A percentile compares a stretch with the other conserved stretches of the same genome.
These are phyloP conservation scores for Elsinoe ampelina DNA, from an alignment of 2,329 filamentous ascomycete genomes.

Conservation along the genomic window DNA sequence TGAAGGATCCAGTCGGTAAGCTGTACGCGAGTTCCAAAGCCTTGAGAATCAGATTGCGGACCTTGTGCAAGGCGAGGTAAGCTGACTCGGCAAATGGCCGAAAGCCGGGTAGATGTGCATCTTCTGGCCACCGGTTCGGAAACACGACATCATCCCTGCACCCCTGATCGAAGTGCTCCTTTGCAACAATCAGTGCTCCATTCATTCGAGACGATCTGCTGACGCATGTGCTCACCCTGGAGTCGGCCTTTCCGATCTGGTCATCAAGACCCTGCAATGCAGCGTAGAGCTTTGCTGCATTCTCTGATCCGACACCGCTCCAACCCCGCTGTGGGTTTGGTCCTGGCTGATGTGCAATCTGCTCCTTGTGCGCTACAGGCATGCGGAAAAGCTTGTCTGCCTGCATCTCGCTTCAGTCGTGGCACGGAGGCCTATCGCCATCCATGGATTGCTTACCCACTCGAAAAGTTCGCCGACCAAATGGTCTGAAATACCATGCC, in stretches of 20 bases:
- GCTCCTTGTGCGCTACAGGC: slow-evolving; percentile 27
- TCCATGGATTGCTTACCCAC: slow-evolving; percentile 18
- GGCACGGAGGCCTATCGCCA: neutral
- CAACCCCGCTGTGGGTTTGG: slow-evolving; percentile 33
- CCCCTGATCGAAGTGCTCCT: slow-evolving; percentile 39
- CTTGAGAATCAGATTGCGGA: slow-evolving; percentile 24
- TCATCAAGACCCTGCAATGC: slow-evolving; percentile 13
- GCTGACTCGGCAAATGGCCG: slow-evolving; percentile 25
- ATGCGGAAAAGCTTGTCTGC: slow-evolving; percentile 31
- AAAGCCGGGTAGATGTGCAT: slow-evolving; percentile 37
- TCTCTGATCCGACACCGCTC: slow-evolving; percentile 30
- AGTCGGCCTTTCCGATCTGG: slow-evolving; percentile 17
- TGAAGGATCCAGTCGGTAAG: slow-evolving; percentile 15
- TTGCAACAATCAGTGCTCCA: neutral
- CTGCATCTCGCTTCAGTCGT: neutral
- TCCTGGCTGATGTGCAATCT: slow-evolving; percentile 32
- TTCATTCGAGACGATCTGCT: too few relatives aligned
- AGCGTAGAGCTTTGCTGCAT: slow-evolving; percentile 23
- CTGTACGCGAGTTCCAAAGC: slow-evolving; percentile 29
- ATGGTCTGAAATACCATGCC: slow-evolving; percentile 29
- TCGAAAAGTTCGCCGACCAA: slow-evolving; percentile 23
- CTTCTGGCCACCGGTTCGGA: slow-evolving; percentile 42
- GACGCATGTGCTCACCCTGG: slow-evolving; percentile 15
- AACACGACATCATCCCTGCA: slow-evolving; percentile 34
- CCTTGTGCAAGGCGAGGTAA: slow-evolving; percentile 26